phyloP scores from a whole-genome alignment of 2,329 filamentous ascomycete species.

The Blastomyces emzantsi region DNA sequence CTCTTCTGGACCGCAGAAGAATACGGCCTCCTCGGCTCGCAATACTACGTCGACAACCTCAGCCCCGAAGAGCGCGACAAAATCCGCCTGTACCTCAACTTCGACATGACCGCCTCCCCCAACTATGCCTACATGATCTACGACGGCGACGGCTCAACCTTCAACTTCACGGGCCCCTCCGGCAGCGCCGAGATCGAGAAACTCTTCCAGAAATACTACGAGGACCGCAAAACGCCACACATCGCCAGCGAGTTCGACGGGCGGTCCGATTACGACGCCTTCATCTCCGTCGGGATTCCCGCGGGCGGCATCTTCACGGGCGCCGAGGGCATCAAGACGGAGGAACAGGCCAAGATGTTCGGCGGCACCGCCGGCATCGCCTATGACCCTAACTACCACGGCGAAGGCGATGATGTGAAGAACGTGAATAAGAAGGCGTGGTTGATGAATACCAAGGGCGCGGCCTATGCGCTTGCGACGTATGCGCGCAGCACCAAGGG shows the following conservation, averaged over 20 bases:
- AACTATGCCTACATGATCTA: conserved; percentile 50
- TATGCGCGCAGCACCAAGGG: conserved; percentile 46
- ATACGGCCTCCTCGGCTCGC: conserved; percentile 53
- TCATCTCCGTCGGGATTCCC: conserved; percentile 64
- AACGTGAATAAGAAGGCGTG: conserved; percentile 49
- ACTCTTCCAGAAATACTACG: conserved; percentile 60
- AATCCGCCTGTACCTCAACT: conserved; percentile 60
- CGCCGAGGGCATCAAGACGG: conserved; percentile 66
- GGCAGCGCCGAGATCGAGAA: conserved; percentile 62
- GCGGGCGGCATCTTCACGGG: conserved; percentile 69
- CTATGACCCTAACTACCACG: conserved; percentile 51
- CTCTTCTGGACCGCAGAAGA: conserved; percentile 57
- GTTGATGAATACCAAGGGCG: conserved; percentile 45
- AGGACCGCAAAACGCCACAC: conserved; percentile 52
- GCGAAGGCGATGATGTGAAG: conserved; percentile 42
- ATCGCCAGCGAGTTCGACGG: conserved; percentile 68
- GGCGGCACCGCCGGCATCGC: conserved; percentile 57
- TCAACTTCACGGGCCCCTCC: conserved; percentile 45
- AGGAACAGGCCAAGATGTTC: conserved; percentile 55
- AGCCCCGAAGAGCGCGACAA: conserved; percentile 45
- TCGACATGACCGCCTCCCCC: conserved; percentile 61
- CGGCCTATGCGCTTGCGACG: conserved; percentile 46
- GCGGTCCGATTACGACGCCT: conserved; percentile 69
- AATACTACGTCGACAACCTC: conserved; percentile 47
- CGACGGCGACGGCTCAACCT: conserved; percentile 49